Percentiles rank a stretch among this genome's conserved stretches.
These are phyloP conservation scores for Lunularia cruciata DNA, from an alignment of 225 moss, liverwort and hornwort species.

Conservation along the genomic window DNA sequence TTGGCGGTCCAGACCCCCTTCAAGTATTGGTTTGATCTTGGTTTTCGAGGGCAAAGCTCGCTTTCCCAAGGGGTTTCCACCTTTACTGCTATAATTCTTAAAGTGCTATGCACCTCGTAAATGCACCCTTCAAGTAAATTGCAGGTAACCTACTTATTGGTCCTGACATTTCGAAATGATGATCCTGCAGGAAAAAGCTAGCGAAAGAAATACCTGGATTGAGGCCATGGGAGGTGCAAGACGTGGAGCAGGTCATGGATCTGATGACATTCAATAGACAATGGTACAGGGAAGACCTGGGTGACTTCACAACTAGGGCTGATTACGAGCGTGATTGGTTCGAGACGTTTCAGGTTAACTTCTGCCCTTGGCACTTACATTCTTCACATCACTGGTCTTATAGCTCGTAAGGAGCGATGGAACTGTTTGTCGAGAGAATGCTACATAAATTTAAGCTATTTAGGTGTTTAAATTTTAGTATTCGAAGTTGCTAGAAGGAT, in stretches of 20 bases:
- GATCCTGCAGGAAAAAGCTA: slow-evolving; percentile 64
- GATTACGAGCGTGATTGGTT: slow-evolving; percentile 97
- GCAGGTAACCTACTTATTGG: not conserved
- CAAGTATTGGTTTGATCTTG: no score
- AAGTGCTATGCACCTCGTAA: no score
- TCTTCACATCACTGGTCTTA: not conserved
- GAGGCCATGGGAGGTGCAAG: slow-evolving; percentile 97
- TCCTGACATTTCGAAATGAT: not conserved
- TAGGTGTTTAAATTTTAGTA: no score
- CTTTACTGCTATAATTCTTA: no score
- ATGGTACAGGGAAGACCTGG: slow-evolving; percentile 95
- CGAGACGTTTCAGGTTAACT: slow-evolving; percentile 83
- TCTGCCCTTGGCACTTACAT: not conserved
- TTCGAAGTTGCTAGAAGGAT: no score
- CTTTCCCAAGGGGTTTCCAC: no score
- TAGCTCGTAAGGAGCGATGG: not conserved
- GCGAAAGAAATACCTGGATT: slow-evolving; percentile 91
- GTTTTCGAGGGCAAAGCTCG: no score
- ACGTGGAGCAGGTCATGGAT: slow-evolving; percentile 98
- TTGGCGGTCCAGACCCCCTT: no score
- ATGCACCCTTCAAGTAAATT: no score
- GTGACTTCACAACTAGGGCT: slow-evolving; percentile 93
- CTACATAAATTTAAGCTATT: no score
- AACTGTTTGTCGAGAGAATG: no score
- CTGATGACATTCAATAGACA: slow-evolving; percentile 77